Conservation (phyloP, 768 basidiomycete genomes). For the Piloderma croceum region DNA sequence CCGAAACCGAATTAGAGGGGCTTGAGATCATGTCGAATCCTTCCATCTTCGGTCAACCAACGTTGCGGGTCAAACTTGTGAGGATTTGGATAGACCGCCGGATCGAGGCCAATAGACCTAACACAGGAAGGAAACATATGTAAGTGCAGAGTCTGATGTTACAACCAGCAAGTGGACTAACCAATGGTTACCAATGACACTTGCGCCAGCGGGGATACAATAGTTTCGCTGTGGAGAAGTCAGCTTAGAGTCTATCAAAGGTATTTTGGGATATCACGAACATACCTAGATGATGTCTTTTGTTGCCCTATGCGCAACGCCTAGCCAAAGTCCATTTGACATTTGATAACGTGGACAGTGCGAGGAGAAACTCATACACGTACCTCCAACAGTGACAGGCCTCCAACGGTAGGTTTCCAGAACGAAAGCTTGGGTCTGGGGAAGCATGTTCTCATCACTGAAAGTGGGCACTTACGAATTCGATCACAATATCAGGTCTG, state of each 20-base stretch:
- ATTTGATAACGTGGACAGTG: too few relatives aligned
- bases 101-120: slow-evolving; percentile 32
- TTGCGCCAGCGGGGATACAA: slow-evolving; percentile 35
- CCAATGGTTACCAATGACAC: slow-evolving; percentile 35
- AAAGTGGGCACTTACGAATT: slow-evolving; percentile 42
- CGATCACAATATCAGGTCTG: too few relatives aligned
- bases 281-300: slow-evolving; percentile 58
- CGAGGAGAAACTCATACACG: slow-evolving; percentile 1
- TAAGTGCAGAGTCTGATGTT: not conserved
- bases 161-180: slow-evolving; percentile 15
- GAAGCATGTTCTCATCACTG: slow-evolving; percentile 31
- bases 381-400: slow-evolving; percentile 31
- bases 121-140: not conserved
- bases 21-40: slow-evolving; percentile 20
- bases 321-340: too few relatives aligned
- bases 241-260: slow-evolving; percentile 18
- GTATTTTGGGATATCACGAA: not conserved
- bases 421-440: slow-evolving; percentile 35
- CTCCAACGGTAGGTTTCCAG: slow-evolving; percentile 39
- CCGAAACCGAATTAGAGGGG: slow-evolving; percentile 33
- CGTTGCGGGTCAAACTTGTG: slow-evolving; percentile 31
- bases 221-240: slow-evolving; percentile 25
- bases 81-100: slow-evolving; percentile 32
- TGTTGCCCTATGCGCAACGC: slow-evolving; percentile 60
- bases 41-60: slow-evolving; percentile 23